Conservation (phyloP, 139 green algal genomes). For the Chlamydomonas incerta region DNA sequence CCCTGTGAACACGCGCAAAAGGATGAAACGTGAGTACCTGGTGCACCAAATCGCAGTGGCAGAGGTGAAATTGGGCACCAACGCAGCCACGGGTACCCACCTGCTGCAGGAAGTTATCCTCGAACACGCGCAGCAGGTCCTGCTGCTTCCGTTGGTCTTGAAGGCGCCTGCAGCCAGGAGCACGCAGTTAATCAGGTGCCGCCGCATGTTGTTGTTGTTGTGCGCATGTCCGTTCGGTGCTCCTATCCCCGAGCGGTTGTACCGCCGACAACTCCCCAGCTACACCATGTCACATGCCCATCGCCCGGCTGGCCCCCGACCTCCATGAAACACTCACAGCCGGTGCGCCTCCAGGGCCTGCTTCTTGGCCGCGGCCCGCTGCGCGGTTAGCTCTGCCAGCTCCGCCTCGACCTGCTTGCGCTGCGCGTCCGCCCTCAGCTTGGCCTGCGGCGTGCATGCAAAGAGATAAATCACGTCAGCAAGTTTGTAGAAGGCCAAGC, state of each 20-base stretch:
- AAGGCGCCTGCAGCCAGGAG: not conserved
- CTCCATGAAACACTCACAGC: not conserved
- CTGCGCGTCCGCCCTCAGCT: slow-evolving; percentile 13
- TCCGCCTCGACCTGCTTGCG: slow-evolving; percentile 16
- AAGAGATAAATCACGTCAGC: not conserved
- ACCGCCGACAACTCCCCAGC: no score
- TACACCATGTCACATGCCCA: no score
- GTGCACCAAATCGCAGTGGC: no score
- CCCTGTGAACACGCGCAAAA: no score
- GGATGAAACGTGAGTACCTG: not conserved
- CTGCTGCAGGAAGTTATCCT: slow-evolving; percentile 30
- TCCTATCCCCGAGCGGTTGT: no score
- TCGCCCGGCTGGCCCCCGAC: no score
- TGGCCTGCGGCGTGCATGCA: not conserved
- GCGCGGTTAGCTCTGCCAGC: not conserved
- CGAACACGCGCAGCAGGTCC: slow-evolving; percentile 31
- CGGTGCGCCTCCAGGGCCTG: slow-evolving; percentile 17
- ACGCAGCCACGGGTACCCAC: not conserved
- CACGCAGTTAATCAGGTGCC: not conserved
- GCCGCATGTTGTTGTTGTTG: no score
- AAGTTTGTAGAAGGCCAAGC: not conserved
- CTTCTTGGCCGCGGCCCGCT: slow-evolving; percentile 8
- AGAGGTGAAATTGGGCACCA: no score
- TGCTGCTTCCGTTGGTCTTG: slow-evolving; percentile 30
- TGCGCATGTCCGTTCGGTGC: not conserved